Conservation (phyloP, 2,329 filamentous ascomycete genomes). For the Diaporthe citrichinensis region DNA sequence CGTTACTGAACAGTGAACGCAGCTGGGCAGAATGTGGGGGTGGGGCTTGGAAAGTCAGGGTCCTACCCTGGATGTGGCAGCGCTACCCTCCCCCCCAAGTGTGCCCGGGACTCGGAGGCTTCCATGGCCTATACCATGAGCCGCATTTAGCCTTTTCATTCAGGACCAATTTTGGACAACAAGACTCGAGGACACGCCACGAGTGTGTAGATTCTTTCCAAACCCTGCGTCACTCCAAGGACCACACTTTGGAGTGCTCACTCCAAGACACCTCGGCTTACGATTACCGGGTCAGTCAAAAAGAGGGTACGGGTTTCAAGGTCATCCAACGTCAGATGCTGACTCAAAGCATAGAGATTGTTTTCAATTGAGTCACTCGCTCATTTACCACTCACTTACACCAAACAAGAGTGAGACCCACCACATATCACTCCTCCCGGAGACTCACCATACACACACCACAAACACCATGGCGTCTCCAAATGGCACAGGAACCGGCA, state of each 20-base stretch:
- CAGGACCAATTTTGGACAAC: background rate
- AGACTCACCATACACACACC: background rate
- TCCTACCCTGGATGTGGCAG: background rate
- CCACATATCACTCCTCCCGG: constrained; percentile 21
- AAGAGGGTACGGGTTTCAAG: background rate
- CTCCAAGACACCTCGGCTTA: background rate
- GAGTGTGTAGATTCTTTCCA: background rate
- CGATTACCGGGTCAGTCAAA: too few species aligned
- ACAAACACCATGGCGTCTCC: constrained; percentile 26
- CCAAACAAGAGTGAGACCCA: background rate
- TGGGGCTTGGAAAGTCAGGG: background rate
- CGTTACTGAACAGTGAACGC: background rate
- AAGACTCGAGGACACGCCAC: background rate
- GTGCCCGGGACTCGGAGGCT: background rate
- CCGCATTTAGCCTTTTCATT: constrained; percentile 30
- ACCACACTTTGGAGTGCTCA: background rate
- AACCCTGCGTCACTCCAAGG: background rate
- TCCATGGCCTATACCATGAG: background rate
- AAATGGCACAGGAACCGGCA: constrained; percentile 32
- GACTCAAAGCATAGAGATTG: constrained; percentile 11
- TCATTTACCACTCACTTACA: constrained; percentile 13
- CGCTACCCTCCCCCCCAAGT: background rate
- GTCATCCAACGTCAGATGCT: background rate
- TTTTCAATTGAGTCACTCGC: constrained; percentile 28
- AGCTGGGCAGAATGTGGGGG: constrained; percentile 20